These are phyloP conservation scores for Corchorus capsularis DNA, from an alignment of 345 rosid species.

Conservation along the genomic window DNA sequence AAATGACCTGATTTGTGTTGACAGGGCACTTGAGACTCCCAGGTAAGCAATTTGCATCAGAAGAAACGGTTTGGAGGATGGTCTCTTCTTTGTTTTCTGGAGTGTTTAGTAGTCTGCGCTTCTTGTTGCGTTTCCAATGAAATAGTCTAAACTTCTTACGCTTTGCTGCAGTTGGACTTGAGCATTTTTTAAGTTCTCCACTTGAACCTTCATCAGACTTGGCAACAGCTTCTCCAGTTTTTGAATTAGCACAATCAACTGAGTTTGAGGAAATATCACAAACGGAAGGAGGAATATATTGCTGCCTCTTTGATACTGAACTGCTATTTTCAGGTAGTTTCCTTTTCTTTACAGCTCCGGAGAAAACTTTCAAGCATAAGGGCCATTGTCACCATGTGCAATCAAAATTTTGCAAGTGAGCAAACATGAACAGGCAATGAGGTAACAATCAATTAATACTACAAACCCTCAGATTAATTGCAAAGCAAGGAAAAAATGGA, in stretches of 20 bases:
- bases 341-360: slow-evolving; percentile 46
- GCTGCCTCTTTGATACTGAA: slow-evolving; percentile 24
- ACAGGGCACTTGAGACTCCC: slow-evolving; percentile 14
- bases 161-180: slow-evolving; percentile 13
- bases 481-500: slow-evolving; percentile 14
- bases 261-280: neutral
- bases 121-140: slow-evolving; percentile 42
- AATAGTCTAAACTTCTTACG: slow-evolving; percentile 38
- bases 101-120: slow-evolving; percentile 20
- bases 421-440: neutral
- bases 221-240: slow-evolving; percentile 6
- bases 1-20: slow-evolving; percentile 14
- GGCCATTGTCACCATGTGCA: neutral
- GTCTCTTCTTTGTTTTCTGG: slow-evolving; percentile 20
- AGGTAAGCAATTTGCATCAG: slow-evolving; percentile 1
- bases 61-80: neutral
- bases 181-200: slow-evolving; percentile 19
- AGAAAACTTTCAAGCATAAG: neutral
- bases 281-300: slow-evolving; percentile 18
- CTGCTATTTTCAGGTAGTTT: slow-evolving; percentile 21
- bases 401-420: neutral
- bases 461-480: neutral
- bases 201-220: slow-evolving; percentile 8
- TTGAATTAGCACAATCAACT: neutral
- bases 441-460: neutral